Percentiles rank a stretch among this genome's conserved stretches.
phyloP scores from a whole-genome alignment of 2,329 filamentous ascomycete species.

The Cercospora sojina region DNA sequence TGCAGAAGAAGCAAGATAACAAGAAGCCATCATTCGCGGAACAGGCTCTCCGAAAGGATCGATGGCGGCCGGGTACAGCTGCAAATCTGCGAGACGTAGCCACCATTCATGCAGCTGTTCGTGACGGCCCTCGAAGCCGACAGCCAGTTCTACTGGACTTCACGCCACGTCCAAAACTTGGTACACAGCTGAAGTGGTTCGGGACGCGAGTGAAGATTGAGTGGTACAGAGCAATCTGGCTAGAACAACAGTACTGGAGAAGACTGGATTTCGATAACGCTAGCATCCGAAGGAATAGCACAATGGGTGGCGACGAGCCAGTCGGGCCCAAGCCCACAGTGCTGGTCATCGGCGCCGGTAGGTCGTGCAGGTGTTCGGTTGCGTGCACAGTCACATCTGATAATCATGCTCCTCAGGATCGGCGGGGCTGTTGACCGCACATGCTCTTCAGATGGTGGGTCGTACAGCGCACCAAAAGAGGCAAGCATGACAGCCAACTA shows the following conservation, averaged over 20 bases:
- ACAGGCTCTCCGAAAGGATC: neutral
- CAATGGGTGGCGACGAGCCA: constrained; percentile 7
- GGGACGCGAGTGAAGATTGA: neutral
- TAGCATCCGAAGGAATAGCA: neutral
- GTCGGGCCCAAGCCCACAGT: constrained; percentile 13
- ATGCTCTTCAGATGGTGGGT: constrained; percentile 23
- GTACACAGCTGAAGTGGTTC: neutral
- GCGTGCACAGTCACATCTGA: constrained; percentile 8
- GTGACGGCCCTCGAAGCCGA: neutral
- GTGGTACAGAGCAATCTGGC: neutral
- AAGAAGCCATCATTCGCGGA: neutral
- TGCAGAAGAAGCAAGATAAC: neutral
- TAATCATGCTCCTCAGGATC: constrained; percentile 15
- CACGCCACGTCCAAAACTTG: neutral
- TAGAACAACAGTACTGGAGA: neutral
- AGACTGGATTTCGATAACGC: neutral
- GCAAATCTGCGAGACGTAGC: neutral
- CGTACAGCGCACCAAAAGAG: neutral
- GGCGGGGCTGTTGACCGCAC: constrained; percentile 24
- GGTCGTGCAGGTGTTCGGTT: constrained; percentile 5
- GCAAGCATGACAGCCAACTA: neutral
- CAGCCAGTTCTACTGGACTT: neutral
- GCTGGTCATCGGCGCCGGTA: constrained; percentile 22
- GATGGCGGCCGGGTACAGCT: neutral
- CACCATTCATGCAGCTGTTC: neutral